Percentiles rank a stretch among this genome's conserved stretches.
phyloP scores from a whole-genome alignment of 169 alveolate species.

The Eimeria zaria region DNA sequence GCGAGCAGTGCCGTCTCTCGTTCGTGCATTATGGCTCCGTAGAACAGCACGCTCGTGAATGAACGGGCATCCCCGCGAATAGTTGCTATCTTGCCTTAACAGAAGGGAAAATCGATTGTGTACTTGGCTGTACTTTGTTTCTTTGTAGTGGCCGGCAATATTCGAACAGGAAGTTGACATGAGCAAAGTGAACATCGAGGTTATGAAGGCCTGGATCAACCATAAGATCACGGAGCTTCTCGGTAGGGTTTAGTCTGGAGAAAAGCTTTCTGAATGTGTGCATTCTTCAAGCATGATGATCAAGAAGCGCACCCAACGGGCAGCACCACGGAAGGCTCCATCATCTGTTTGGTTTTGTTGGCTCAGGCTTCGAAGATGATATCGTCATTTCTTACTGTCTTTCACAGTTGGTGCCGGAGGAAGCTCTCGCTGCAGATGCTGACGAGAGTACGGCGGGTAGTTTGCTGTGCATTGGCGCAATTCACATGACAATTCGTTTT shows the following conservation, averaged over 20 bases:
- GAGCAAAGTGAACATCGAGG: conserved; percentile 84
- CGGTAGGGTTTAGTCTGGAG: conserved; percentile 36
- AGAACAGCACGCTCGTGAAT: background rate
- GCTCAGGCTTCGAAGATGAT: conserved; percentile 86
- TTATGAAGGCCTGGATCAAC: conserved; percentile 86
- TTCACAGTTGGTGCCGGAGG: conserved; percentile 84
- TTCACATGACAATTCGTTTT: background rate
- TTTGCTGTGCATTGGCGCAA: background rate
- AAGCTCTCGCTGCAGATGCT: conserved; percentile 80
- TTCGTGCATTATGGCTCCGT: background rate
- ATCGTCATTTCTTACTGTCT: conserved; percentile 84
- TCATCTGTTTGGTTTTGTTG: background rate
- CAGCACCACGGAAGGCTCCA: background rate
- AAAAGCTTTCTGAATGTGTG: background rate
- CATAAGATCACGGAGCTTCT: conserved; percentile 83
- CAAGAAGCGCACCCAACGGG: background rate
- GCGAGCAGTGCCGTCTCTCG: background rate
- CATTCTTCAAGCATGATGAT: background rate
- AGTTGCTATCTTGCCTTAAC: background rate
- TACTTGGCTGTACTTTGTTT: background rate
- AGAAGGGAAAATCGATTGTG: background rate
- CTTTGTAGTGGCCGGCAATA: conserved; percentile 85
- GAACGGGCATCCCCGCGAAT: background rate
- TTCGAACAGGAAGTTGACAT: conserved; percentile 85
- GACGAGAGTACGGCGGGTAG: conserved; percentile 61